phyloP scores from a whole-genome alignment of 768 basidiomycete species.

The Saitozyma podzolica region DNA sequence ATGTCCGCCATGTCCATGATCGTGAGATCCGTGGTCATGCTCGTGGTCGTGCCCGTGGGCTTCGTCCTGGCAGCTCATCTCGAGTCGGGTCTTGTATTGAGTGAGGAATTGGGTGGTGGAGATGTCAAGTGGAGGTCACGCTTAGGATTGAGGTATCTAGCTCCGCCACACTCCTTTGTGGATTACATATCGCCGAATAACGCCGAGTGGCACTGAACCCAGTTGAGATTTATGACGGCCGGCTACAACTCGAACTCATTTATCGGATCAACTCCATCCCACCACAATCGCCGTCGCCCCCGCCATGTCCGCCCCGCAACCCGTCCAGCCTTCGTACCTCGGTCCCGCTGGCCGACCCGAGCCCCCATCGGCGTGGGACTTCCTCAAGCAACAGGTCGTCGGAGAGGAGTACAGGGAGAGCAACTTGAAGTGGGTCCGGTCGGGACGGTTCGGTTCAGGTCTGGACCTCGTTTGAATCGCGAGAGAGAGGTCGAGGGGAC shows the following conservation, averaged over 20 bases:
- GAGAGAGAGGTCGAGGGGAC: too few relatives aligned
- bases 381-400: slow-evolving; percentile 8
- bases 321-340: slow-evolving; percentile 6
- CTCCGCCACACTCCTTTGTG: not conserved
- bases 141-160: not conserved
- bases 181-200: not conserved
- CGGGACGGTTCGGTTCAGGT: not conserved
- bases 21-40: not conserved
- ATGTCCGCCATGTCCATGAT: slow-evolving; percentile 20
- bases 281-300: not conserved
- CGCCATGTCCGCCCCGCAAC: slow-evolving; percentile 19
- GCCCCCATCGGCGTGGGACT: slow-evolving; percentile 12
- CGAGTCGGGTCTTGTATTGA: not conserved
- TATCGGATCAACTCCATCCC: not conserved
- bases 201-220: not conserved
- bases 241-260: not conserved
- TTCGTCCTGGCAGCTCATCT: slow-evolving; percentile 19
- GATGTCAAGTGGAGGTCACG: slow-evolving; percentile 16
- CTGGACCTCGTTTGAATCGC: too few relatives aligned
- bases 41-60: slow-evolving; percentile 13
- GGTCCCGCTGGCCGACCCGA: slow-evolving; percentile 8
- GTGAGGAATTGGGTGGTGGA: slow-evolving; percentile 10
- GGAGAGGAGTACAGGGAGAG: slow-evolving; percentile 14
- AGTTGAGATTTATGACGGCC: not conserved
- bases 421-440: slow-evolving; percentile 14